Base-by-base conservation (phyloP, 129 eudicot genomes). In the Flaveria trinervia region DNA sequence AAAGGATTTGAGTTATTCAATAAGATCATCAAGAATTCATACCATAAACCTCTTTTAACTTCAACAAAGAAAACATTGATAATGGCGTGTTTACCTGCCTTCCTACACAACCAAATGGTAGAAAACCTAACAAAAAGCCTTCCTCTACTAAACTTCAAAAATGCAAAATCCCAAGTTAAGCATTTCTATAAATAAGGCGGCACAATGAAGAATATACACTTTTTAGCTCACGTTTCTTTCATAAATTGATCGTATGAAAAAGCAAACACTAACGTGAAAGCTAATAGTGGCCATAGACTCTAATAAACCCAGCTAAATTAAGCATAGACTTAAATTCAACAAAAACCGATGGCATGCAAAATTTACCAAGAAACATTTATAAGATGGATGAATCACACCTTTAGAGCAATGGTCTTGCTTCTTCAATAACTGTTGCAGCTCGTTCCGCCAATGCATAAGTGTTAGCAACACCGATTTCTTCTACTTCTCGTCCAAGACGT, bases 401-500 rank as follows among this genome's bases (percentile, higher is more conserved):
- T 85, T 66, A 84, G 61, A 93, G 88, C 85, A 93, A 84, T 1
- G 98, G 98, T 54, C 84, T 74, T 48, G 98, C 92, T 79, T 93
- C 98, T 81, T 90, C 97, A 64, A 93, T 74, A 74, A 90, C 92
- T 73, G 80, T 72, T 0, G 92, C 81, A 82, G 86, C 91, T 81
- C 89, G 84, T 76, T 85, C 88, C 30, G 95, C 97, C 85, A 93
- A 80, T 20, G 88, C 74, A 77, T 90, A 93, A n/a, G 95, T 82
- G 75, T 93, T 87, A 12, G 87, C 77, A 81, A 93, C 90, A 64
- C 98, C 97, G 61, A 93, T 88, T 77, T 80, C 86, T 80, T 93
- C 98, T 23, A 87, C 89, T 74, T 88, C 97, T 51, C 98, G 90
- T 54, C 97, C 98, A 77, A 93, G 71, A 43, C 92, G 92, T 18